A percentile compares a stretch with the other conserved stretches of the same genome.
phyloP scores from a whole-genome alignment of 305 asterid genomes.

The Fraxinus sp. region DNA sequence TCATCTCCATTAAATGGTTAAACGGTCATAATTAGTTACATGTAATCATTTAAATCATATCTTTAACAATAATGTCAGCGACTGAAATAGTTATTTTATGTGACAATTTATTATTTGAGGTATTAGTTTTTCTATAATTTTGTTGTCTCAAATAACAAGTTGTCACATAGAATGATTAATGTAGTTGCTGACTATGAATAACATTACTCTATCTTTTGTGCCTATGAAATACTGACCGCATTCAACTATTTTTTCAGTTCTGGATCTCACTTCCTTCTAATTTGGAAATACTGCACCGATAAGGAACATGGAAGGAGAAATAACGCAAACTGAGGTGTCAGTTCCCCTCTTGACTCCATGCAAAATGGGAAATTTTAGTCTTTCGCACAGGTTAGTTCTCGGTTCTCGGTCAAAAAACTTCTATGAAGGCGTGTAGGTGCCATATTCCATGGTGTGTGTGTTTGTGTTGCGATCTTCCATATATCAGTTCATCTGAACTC shows the following conservation, averaged over 20 bases:
- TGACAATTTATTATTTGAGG: too few species aligned
- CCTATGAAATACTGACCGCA: background rate
- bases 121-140: too few species aligned
- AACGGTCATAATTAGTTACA: background rate
- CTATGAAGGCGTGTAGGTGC: background rate
- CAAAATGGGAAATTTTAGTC: slow-evolving; percentile 37
- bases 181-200: too few species aligned
- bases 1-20: background rate
- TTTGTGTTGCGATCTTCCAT: background rate
- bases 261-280: background rate
- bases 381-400: slow-evolving; percentile 31
- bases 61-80: too few species aligned
- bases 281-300: background rate
- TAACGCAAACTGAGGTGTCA: background rate
- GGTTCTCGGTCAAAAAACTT: background rate
- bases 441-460: background rate
- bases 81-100: too few species aligned
- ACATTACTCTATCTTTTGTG: background rate
- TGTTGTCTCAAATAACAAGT: too few species aligned
- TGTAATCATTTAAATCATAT: too few species aligned
- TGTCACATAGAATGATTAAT: too few species aligned
- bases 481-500: background rate
- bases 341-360: slow-evolving; percentile 32
- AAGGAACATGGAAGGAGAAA: slow-evolving; percentile 24
- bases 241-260: background rate